These are phyloP conservation scores for Trypanosoma lewisi DNA, from an alignment of 208 protist genomes.

Conservation along the genomic window DNA sequence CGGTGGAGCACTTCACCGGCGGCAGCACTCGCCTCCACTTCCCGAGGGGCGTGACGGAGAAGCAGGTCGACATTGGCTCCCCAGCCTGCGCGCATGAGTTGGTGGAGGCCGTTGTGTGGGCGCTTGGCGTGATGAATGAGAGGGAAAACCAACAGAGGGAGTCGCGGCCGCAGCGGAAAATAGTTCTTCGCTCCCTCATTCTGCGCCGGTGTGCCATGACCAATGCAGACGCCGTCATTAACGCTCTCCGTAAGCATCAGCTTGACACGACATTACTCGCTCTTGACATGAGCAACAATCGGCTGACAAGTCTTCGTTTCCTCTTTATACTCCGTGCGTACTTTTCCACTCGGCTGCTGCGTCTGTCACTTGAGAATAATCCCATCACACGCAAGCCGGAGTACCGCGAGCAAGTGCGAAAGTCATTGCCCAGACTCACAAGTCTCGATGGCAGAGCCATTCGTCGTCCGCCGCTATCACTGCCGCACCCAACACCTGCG, in stretches of 20 bases:
- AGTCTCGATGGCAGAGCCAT: constrained; percentile 77
- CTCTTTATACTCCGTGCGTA: constrained; percentile 68
- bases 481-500: constrained; percentile 48
- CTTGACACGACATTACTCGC: constrained; percentile 50
- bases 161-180: background rate
- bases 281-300: constrained; percentile 79
- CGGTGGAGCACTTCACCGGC: constrained; percentile 47
- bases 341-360: constrained; percentile 67
- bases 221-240: constrained; percentile 55
- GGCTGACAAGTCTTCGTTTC: constrained; percentile 75
- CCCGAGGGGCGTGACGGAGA: constrained; percentile 42
- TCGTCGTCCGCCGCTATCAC: constrained; percentile 63
- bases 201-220: constrained; percentile 54
- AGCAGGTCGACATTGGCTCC: constrained; percentile 71
- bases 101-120: constrained; percentile 62
- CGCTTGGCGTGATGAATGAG: constrained; percentile 34
- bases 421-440: constrained; percentile 68
- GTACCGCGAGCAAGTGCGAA: constrained; percentile 83
- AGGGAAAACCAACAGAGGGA: background rate
- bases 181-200: constrained; percentile 50
- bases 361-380: constrained; percentile 69
- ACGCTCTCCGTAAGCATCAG: constrained; percentile 56
- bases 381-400: constrained; percentile 86
- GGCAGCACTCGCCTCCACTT: constrained; percentile 4
- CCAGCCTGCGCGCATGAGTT: constrained; percentile 53